Conservation (phyloP, 2,329 filamentous ascomycete species). For the Fusarium foetens region DNA sequence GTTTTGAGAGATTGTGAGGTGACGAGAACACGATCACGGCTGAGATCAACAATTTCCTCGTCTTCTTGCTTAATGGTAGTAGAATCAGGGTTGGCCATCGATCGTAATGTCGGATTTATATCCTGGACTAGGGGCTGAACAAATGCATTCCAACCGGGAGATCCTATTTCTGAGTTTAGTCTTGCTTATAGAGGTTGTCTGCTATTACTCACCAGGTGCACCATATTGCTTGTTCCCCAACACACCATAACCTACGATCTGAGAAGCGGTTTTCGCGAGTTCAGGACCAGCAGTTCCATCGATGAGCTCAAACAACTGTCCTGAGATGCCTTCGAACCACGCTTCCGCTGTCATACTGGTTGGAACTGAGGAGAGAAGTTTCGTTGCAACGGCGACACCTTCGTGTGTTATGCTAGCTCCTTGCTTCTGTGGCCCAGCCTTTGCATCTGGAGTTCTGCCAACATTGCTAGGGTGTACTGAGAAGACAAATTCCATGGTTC, state of each 20-base stretch:
- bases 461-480: slow-evolving; percentile 70
- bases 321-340: slow-evolving; percentile 70
- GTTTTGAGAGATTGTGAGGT: slow-evolving; percentile 57
- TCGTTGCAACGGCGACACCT: slow-evolving; percentile 71
- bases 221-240: slow-evolving; percentile 71
- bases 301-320: slow-evolving; percentile 69
- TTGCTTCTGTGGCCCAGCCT: slow-evolving; percentile 59
- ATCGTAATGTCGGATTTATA: slow-evolving; percentile 58
- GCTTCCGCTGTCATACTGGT: slow-evolving; percentile 60
- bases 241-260: slow-evolving; percentile 66
- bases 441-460: slow-evolving; percentile 52
- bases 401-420: slow-evolving; percentile 75
- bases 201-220: slow-evolving; percentile 61
- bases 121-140: slow-evolving; percentile 65
- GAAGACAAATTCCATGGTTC: slow-evolving; percentile 77
- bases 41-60: slow-evolving; percentile 59
- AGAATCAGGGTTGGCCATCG: neutral
- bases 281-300: slow-evolving; percentile 61
- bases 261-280: slow-evolving; percentile 50
- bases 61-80: slow-evolving; percentile 41
- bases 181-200: neutral
- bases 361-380: slow-evolving; percentile 70
- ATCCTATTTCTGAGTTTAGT: slow-evolving; percentile 49
- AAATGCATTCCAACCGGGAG: slow-evolving; percentile 71
- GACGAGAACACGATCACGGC: slow-evolving; percentile 57